Evolutionary conservation across 2,329 filamentous ascomycete genomes (phyloP).

Genomic region (Colletotrichum tabaci): DNA sequence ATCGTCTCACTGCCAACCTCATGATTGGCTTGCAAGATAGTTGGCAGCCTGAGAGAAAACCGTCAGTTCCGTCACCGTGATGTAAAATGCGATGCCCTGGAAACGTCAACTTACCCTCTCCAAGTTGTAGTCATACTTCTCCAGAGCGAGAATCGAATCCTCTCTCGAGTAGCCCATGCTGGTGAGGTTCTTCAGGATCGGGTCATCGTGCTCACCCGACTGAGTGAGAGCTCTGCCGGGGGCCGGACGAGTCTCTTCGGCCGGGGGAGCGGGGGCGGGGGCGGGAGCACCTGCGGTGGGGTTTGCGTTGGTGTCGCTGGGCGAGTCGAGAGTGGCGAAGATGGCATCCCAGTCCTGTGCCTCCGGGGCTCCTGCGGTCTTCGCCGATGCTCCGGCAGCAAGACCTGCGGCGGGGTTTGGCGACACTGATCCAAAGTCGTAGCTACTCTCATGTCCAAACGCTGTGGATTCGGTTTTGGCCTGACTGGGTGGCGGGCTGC

Average conservation of each 20-base stretch:
- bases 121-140: constrained; percentile 96
- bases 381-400: constrained; percentile 57
- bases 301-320: constrained; percentile 49
- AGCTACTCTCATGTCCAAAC: constrained; percentile 70
- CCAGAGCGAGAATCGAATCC: constrained; percentile 83
- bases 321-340: constrained; percentile 83
- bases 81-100: background rate
- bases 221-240: constrained; percentile 78
- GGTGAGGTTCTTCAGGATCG: constrained; percentile 90
- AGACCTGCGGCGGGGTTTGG: constrained; percentile 50
- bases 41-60: constrained; percentile 64
- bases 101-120: constrained; percentile 79
- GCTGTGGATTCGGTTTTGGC: constrained; percentile 67
- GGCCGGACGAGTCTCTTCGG: constrained; percentile 45
- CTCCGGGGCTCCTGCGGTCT: constrained; percentile 56
- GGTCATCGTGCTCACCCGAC: constrained; percentile 88
- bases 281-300: constrained; percentile 44
- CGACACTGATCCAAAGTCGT: constrained; percentile 69
- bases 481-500: constrained; percentile 70
- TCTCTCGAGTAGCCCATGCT: constrained; percentile 87
- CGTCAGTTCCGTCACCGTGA: background rate
- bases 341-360: constrained; percentile 95
- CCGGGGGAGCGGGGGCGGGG: constrained; percentile 5
- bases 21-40: constrained; percentile 69
- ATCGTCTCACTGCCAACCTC: constrained; percentile 27